These are phyloP conservation scores for Trypanosoma cruzi DNA, from an alignment of 208 protist genomes.

Conservation along the genomic window DNA sequence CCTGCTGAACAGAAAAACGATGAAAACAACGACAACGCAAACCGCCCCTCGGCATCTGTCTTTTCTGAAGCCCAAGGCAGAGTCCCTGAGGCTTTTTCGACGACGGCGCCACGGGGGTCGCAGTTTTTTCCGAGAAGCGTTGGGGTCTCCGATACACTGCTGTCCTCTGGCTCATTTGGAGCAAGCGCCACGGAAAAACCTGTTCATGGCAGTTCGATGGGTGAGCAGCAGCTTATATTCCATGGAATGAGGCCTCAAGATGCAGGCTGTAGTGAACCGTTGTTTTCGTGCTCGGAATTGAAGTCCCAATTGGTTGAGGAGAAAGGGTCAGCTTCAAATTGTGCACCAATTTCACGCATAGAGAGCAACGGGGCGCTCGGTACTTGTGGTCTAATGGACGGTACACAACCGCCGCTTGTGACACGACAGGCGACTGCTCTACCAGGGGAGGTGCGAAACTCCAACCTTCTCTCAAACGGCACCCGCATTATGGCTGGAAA, in stretches of 20 bases:
- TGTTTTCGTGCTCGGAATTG: neutral
- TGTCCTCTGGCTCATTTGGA: constrained; percentile 9
- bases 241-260: neutral
- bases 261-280: neutral
- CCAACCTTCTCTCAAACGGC: neutral
- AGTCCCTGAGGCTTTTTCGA: constrained; percentile 1
- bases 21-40: neutral
- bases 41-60: neutral
- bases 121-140: neutral
- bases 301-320: neutral
- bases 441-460: neutral
- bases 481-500: neutral
- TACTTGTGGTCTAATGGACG: neutral
- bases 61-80: neutral
- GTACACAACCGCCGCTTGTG: neutral
- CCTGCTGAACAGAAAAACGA: neutral
- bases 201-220: neutral
- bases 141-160: neutral
- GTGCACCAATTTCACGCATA: neutral
- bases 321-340: neutral
- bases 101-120: neutral
- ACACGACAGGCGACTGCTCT: neutral
- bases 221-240: constrained; percentile 3
- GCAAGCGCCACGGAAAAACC: constrained; percentile 4
- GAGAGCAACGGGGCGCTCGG: neutral